A percentile compares a stretch with the other conserved stretches of the same genome.
phyloP scores from a whole-genome alignment of 495 filamentous ascomycete genomes.

The Aspergillus cristatus region DNA sequence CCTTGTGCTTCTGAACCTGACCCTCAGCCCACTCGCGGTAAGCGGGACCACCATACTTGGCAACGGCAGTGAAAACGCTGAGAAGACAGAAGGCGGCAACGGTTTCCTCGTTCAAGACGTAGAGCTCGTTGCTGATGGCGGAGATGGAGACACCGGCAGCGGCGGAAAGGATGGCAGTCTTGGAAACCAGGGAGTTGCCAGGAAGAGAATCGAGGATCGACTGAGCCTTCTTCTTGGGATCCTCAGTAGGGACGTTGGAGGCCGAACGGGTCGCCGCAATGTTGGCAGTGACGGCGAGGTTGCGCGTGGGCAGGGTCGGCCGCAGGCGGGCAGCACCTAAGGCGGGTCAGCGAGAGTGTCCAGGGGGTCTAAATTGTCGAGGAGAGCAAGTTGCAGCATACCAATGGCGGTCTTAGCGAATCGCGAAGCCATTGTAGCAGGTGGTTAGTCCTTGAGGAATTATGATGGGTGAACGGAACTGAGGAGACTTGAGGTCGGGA shows the following conservation, averaged over 20 bases:
- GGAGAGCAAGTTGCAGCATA: constrained; percentile 39
- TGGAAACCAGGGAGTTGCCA: constrained; percentile 77
- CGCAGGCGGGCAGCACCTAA: constrained; percentile 86
- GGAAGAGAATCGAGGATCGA: constrained; percentile 86
- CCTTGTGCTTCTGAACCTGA: constrained; percentile 79
- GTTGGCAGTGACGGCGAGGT: constrained; percentile 57
- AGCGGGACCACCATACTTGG: constrained; percentile 83
- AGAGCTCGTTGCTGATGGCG: constrained; percentile 98
- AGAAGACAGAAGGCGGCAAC: constrained; percentile 83
- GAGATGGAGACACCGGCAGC: constrained; percentile 83
- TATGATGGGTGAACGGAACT: constrained; percentile 35
- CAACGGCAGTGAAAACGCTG: constrained; percentile 79
- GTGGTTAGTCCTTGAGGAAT: constrained; percentile 25
- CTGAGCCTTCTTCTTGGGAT: constrained; percentile 90
- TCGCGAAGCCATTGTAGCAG: constrained; percentile 84
- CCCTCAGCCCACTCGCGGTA: constrained; percentile 87
- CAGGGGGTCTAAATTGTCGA: constrained; percentile 2
- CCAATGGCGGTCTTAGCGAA: constrained; percentile 85
- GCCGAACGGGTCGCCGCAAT: constrained; percentile 54
- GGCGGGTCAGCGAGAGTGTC: constrained; percentile 18
- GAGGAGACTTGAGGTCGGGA: constrained; percentile 41
- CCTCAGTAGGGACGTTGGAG: constrained; percentile 70
- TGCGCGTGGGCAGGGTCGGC: constrained; percentile 58
- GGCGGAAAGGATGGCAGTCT: constrained; percentile 92
- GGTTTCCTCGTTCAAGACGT: constrained; percentile 97